These are phyloP conservation scores for Escallonia rubra DNA, from an alignment of 129 eudicot genomes.

Conservation along the genomic window DNA sequence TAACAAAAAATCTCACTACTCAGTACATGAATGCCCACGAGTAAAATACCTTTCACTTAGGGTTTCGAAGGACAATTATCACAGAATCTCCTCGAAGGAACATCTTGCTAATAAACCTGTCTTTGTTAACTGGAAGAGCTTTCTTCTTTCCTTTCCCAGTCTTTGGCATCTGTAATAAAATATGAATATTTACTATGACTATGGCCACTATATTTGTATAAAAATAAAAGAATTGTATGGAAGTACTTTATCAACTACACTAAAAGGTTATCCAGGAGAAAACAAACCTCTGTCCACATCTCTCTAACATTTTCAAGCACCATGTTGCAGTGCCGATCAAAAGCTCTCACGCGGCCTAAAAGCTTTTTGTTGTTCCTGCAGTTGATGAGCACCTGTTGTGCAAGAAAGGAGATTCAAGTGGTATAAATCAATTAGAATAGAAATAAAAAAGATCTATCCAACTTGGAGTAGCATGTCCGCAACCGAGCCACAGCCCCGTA, in stretches of 20 bases:
- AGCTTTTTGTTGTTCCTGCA: constrained; percentile 89
- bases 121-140: constrained; percentile 88
- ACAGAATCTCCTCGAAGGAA: constrained; percentile 96
- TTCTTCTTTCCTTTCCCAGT: constrained; percentile 98
- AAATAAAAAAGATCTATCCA: too few relatives aligned
- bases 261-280: neutral
- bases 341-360: constrained; percentile 92
- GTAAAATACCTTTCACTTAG: constrained; percentile 55
- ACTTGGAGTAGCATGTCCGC: too few relatives aligned
- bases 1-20: too few relatives aligned
- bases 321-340: constrained; percentile 97
- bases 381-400: constrained; percentile 65
- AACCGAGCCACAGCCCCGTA: neutral
- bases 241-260: neutral
- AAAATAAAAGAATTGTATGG: neutral
- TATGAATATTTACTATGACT: constrained; percentile 3
- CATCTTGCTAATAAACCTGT: constrained; percentile 93
- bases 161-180: constrained; percentile 62
- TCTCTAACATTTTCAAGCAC: constrained; percentile 97
- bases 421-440: neutral
- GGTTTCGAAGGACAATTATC: constrained; percentile 88
- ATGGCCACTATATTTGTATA: neutral
- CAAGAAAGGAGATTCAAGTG: constrained; percentile 6
- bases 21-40: neutral
- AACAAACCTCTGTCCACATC: constrained; percentile 96